Evolutionary conservation across 257 asterid genomes (phyloP), one percentile per base, ranked within the genome.

Genomic region (Solanum rostratum): DNA sequence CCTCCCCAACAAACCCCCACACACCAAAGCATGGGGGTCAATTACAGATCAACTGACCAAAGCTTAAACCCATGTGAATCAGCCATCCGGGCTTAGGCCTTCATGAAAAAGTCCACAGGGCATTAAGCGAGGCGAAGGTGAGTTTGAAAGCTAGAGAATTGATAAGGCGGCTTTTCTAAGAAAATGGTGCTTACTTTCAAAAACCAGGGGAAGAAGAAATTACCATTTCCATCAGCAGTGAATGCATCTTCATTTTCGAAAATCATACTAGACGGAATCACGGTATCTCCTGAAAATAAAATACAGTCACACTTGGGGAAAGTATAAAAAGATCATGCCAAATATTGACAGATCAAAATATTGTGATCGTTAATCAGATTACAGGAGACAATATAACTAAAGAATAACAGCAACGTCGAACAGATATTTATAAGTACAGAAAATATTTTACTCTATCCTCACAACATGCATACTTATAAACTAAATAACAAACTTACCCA

Each of bases 221-320:
- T 82, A 92, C 96, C 96, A 83, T 86, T 74, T 84, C 86, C 85
- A 54, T 85, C 73, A 41, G 85, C 71, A 29, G 62, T 53, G 80
- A 88, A 85, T 83, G 79, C 30, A 68, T 80, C 74, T 68, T 20
- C 90, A 86, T 68, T 55, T 30, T 10, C 84, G 41, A 84, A 45
- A 87, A 76, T 55, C 52, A 80, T 86, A 71, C 50, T 15, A 50
- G 82, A 76, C 24, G 41, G 45, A 62, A 76, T 76, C 82, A 76
- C 20, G 18, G 82, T 16, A 76, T 76, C 45, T 27, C 62, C 62
- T 76, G n/a, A 50, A 16, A 76, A 49, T 49, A 76, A 76, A 76
- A 49, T 76, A 76, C 45, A 76, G 62, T 76, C 45, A 76, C 39
- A 22, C 62, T 76, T 6, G 37, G 62, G 43, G 45, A 4, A 76